Base-by-base conservation (phyloP, 129 eudicot genomes). In the Gnaphalium uliginosum region DNA sequence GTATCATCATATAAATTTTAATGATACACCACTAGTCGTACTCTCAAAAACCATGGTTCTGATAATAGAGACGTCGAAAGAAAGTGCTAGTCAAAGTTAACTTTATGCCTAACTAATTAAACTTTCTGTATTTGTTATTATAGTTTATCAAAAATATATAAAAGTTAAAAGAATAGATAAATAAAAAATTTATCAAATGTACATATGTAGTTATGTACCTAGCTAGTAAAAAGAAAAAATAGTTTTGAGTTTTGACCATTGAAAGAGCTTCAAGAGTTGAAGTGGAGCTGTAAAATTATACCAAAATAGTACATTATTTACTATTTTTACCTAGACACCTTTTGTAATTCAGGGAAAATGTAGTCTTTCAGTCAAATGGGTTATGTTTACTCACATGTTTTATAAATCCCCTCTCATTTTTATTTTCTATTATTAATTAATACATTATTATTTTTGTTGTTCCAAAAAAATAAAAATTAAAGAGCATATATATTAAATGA, bases 81-180 rank as follows among this genome's bases (percentile, higher is more conserved):
- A 3, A 53, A 35, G 67, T 72, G 77, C 24, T 54, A 54, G 78
- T 79, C 78, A 79, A 72, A 72, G 62, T 51, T 35, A 51, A 19
- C 83, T 72, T 64, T 72, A 32, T 21, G 51, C 6, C 15, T 26
- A 72, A 56, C 19, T 19, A 64, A 53, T 53, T 19, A 18, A 51
- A 18, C 24, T 72, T 64, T 72, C 78, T 60, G 35, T 24, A 72
- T 72, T 64, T 79, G 82, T 35, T 51, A 30, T 5, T 63, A 72
- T 57, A 30, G 15, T 23, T 48, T 17, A 43, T 69, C 76, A 33
- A 78, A 70, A 66, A 78, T 30, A 71, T 64, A 78, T 43, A 60
- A 29, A 22, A 53, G 69, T 61, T 43, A 41, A 56, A 35, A 21
- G 19, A 29, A 18, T 41, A 26, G 46, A 41, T 3, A 1, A 43